Evolutionary conservation across 2,329 filamentous ascomycete species (phyloP).

Genomic region (Cordyceps cicadae): DNA sequence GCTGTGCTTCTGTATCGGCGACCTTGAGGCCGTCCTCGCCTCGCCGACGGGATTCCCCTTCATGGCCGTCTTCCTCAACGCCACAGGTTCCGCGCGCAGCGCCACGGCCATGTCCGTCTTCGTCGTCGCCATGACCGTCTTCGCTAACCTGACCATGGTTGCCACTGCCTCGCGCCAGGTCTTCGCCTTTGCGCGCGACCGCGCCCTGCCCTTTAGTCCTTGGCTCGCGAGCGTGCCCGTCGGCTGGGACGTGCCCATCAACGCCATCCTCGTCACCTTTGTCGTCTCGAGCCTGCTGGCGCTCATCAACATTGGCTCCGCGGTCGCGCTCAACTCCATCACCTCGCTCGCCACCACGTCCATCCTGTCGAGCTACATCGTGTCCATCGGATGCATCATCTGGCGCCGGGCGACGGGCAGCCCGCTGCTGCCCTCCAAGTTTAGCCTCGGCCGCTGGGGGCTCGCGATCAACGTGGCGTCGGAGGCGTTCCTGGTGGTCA

Average conservation of each 20-base stretch:
- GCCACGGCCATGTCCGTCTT: constrained; percentile 21
- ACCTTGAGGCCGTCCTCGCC: constrained; percentile 17
- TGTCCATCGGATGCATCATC: constrained; percentile 37
- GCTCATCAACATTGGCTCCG: constrained; percentile 44
- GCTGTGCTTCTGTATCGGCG: constrained; percentile 26
- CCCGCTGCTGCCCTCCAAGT: constrained; percentile 16
- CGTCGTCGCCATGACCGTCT: constrained; percentile 19
- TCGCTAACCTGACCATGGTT: constrained; percentile 21
- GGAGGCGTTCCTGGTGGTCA: constrained; percentile 34
- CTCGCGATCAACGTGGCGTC: constrained; percentile 34
- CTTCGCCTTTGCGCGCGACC: constrained; percentile 27
- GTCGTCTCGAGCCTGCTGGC: constrained; percentile 35
- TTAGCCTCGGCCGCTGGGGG: constrained; percentile 32
- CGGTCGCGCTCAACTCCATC: constrained; percentile 44
- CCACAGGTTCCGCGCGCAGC: constrained; percentile 15
- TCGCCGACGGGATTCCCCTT: constrained; percentile 21
- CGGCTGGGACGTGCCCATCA: constrained; percentile 14
- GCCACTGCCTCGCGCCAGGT: constrained; percentile 24
- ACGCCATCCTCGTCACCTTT: constrained; percentile 25
- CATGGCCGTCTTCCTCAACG: constrained; percentile 23
- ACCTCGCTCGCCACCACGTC: constrained; percentile 42
- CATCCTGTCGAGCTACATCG: constrained; percentile 43
- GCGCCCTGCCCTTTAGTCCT: constrained; percentile 19
- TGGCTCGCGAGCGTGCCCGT: constrained; percentile 12
- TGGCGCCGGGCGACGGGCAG: constrained; percentile 30